These are phyloP conservation scores for Colletotrichum viniferum DNA, from an alignment of 2,329 filamentous ascomycete species.

Conservation along the genomic window DNA sequence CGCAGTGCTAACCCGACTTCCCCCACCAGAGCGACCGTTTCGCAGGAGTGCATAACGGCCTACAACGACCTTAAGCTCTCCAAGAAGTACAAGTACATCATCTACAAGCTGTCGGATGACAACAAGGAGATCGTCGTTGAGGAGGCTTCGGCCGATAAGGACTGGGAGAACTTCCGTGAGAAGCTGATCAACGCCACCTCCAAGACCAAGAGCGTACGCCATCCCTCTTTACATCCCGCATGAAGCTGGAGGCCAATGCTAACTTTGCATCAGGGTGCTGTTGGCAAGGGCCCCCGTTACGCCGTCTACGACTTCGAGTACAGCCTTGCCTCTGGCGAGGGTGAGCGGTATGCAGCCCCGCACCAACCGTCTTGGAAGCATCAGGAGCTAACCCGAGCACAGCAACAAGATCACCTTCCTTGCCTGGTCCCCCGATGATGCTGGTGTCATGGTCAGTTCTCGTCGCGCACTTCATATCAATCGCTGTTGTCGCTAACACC, in stretches of 20 bases:
- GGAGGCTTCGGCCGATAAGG: slow-evolving; percentile 67
- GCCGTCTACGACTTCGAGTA: slow-evolving; percentile 88
- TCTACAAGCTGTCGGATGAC: slow-evolving; percentile 87
- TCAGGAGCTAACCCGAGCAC: slow-evolving; percentile 24
- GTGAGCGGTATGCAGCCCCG: slow-evolving; percentile 60
- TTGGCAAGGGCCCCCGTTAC: slow-evolving; percentile 76
- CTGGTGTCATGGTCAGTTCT: slow-evolving; percentile 71
- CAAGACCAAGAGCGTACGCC: slow-evolving; percentile 70
- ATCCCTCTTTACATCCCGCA: neutral
- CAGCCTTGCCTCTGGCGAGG: slow-evolving; percentile 72
- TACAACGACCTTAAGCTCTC: slow-evolving; percentile 86
- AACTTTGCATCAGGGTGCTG: slow-evolving; percentile 49
- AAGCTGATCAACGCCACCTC: slow-evolving; percentile 76
- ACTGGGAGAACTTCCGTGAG: slow-evolving; percentile 77
- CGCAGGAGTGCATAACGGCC: slow-evolving; percentile 70
- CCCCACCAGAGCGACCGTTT: slow-evolving; percentile 69
- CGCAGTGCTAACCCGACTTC: slow-evolving; percentile 17
- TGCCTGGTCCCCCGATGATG: slow-evolving; percentile 82
- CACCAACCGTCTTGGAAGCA: neutral
- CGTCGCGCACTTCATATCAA: neutral
- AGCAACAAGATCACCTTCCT: slow-evolving; percentile 83
- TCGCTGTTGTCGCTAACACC: slow-evolving; percentile 4
- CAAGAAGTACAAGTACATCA: slow-evolving; percentile 84
- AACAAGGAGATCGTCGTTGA: slow-evolving; percentile 84
- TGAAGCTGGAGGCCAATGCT: neutral